phyloP scores from a whole-genome alignment of 768 basidiomycete genomes.

The Xerocomellus amylosporus region DNA sequence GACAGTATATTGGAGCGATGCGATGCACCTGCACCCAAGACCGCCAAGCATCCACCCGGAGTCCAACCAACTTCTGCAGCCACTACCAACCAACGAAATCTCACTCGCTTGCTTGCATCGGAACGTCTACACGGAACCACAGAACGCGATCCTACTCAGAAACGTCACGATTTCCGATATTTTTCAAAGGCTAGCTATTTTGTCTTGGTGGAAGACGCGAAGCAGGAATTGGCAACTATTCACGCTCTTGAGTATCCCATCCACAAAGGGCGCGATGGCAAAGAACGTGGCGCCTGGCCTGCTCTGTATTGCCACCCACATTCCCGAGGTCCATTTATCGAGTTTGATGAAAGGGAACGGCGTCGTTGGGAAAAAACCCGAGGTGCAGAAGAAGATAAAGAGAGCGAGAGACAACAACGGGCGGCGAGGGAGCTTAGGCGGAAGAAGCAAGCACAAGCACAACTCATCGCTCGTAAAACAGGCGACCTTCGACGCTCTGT shows the following conservation, averaged over 20 bases:
- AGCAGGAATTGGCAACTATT: conserved; percentile 79
- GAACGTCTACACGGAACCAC: conserved; percentile 81
- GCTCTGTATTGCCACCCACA: conserved; percentile 74
- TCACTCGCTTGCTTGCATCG: conserved; percentile 67
- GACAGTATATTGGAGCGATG: conserved; percentile 72
- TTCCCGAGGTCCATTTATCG: conserved; percentile 69
- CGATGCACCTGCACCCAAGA: conserved; percentile 36
- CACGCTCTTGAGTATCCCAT: conserved; percentile 77
- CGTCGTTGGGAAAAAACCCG: conserved; percentile 61
- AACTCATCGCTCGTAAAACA: conserved; percentile 29
- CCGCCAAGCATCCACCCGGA: conserved; percentile 28
- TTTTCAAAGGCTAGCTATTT: conserved; percentile 75
- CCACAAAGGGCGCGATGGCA: conserved; percentile 49
- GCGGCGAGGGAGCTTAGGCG: conserved; percentile 28
- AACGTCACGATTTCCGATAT: conserved; percentile 84
- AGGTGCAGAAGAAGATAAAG: conserved; percentile 37
- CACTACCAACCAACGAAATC: conserved; percentile 41
- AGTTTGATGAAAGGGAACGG: conserved; percentile 73
- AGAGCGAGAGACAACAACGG: conserved; percentile 28
- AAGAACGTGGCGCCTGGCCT: conserved; percentile 72
- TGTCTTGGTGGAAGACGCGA: conserved; percentile 89
- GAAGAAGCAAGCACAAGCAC: conserved; percentile 29
- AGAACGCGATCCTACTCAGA: conserved; percentile 90
- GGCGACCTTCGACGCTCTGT: conserved; percentile 69
- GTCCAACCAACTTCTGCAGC: conserved; percentile 31